These are phyloP conservation scores for Populus hybrid DNA, from an alignment of 441 rosid species.

Conservation along the genomic window DNA sequence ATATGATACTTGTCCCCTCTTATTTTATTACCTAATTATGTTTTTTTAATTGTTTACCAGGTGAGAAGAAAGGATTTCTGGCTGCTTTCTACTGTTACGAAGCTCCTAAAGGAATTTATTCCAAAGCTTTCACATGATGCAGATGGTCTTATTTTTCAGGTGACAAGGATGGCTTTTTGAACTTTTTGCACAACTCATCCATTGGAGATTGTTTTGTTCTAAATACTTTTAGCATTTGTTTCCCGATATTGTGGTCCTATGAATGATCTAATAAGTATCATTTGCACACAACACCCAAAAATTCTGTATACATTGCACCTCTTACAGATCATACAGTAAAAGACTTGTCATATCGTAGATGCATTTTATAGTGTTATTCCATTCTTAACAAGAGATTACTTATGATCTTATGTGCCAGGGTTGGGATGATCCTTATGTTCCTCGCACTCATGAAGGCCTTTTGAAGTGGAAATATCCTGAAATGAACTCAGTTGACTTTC, in stretches of 20 bases:
- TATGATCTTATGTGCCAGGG: constrained; percentile 47
- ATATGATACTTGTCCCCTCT: background rate
- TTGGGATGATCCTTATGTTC: constrained; percentile 98
- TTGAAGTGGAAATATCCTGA: constrained; percentile 96
- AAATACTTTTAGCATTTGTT: background rate
- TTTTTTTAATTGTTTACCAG: constrained; percentile 52
- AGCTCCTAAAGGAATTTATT: constrained; percentile 84
- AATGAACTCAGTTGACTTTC: constrained; percentile 94
- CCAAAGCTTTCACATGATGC: constrained; percentile 97
- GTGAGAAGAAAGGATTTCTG: constrained; percentile 99
- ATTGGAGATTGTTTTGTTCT: background rate
- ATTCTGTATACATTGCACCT: background rate
- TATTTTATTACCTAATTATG: constrained; percentile 19
- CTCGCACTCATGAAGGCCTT: constrained; percentile 95
- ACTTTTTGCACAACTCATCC: background rate
- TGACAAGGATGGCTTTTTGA: constrained; percentile 18
- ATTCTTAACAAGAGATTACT: constrained; percentile 6
- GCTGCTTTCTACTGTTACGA: constrained; percentile 87
- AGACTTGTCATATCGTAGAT: background rate
- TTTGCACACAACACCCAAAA: background rate
- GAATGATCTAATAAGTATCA: background rate
- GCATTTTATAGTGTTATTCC: background rate
- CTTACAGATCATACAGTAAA: background rate
- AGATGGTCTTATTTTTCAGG: constrained; percentile 99
- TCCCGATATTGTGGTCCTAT: background rate